Evolutionary conservation across 768 basidiomycete species (phyloP), one percentile per base, ranked within the genome.

Genomic region (Suillus lakei): DNA sequence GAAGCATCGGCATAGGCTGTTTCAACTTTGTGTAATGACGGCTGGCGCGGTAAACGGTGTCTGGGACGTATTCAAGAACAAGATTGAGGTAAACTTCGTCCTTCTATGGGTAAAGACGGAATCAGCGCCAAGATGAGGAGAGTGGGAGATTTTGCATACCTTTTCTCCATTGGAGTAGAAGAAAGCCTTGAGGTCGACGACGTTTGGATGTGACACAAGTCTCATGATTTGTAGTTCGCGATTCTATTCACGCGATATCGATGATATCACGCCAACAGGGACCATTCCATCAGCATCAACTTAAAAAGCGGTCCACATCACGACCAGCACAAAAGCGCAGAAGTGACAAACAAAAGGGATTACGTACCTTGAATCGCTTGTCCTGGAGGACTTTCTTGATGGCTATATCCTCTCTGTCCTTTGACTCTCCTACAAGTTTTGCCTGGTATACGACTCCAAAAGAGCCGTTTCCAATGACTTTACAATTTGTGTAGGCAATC

Each of bases 331-430:
- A 30, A 21, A 54, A 46, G 18, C 9, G 32, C 28, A n/a, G 18
- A n/a, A 13, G 62, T n/a, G 54, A 62, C 62, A 67, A 61, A 71
- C 65, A 69, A 67, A 60, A 43, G 26, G 9, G 4, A 4, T 23
- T 66, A 81, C 86, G 68, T 67, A 96, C 97, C 94, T 99, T 99
- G 92, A 99, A 99, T 71, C 98, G 89, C 86, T 99, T 99, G 83
- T 99, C 98, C 85, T 99, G 98, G 67, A 99, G 81, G 60, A 99
- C 98, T 85, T 98, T 99, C 93, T 99, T 99, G 87, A 99, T 99
- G 59, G 98, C 98, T 74, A 99, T 98, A 71, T 98, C 95, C 65
- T 92, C 91, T 63, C 62, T 60, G 39, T 86, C 87, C 73, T 88
- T 86, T 51, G 84, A 80, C 9, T 84, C 84, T 16, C 84, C 83